phyloP scores from a whole-genome alignment of 2,329 filamentous ascomycete species.

The Aspergillus alliaceus region DNA sequence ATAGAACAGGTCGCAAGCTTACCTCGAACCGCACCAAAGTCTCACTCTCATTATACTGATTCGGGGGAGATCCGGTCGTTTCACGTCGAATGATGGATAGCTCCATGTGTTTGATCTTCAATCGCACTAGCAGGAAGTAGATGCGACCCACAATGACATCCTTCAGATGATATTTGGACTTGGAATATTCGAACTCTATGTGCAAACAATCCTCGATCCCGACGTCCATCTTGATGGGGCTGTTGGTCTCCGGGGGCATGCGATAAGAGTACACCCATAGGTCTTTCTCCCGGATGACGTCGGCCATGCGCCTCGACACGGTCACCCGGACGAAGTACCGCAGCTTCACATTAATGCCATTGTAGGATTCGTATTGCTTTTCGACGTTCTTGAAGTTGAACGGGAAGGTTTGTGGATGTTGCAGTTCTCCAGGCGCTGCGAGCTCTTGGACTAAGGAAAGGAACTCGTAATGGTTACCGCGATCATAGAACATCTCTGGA shows the following conservation, averaged over 20 bases:
- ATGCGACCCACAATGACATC: slow-evolving; percentile 98
- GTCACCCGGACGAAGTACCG: slow-evolving; percentile 98
- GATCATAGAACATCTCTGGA: slow-evolving; percentile 99
- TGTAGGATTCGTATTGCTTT: slow-evolving; percentile 99
- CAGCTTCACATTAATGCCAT: slow-evolving; percentile 98
- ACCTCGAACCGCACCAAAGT: slow-evolving; percentile 95
- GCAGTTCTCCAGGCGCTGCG: slow-evolving; percentile 92
- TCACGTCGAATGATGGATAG: slow-evolving; percentile 95
- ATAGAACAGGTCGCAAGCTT: slow-evolving; percentile 24
- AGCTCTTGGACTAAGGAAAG: slow-evolving; percentile 95
- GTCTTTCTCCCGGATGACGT: slow-evolving; percentile 98
- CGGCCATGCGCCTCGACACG: slow-evolving; percentile 93
- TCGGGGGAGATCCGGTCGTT: slow-evolving; percentile 92
- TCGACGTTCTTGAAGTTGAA: slow-evolving; percentile 99
- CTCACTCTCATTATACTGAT: slow-evolving; percentile 99
- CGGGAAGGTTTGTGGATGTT: slow-evolving; percentile 97
- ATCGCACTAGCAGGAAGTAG: slow-evolving; percentile 92
- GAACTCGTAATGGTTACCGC: slow-evolving; percentile 99
- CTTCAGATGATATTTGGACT: slow-evolving; percentile 98
- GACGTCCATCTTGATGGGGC: slow-evolving; percentile 99
- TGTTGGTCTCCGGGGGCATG: slow-evolving; percentile 97
- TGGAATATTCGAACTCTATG: slow-evolving; percentile 99
- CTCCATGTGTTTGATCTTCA: slow-evolving; percentile 99
- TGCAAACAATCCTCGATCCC: slow-evolving; percentile 98
- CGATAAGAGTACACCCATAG: slow-evolving; percentile 99